A percentile compares a stretch with the other conserved stretches of the same genome.
Evolutionary conservation across 192 early-diverging fungal species (phyloP).

Genomic region (Jimgerdemannia flammicorona): DNA sequence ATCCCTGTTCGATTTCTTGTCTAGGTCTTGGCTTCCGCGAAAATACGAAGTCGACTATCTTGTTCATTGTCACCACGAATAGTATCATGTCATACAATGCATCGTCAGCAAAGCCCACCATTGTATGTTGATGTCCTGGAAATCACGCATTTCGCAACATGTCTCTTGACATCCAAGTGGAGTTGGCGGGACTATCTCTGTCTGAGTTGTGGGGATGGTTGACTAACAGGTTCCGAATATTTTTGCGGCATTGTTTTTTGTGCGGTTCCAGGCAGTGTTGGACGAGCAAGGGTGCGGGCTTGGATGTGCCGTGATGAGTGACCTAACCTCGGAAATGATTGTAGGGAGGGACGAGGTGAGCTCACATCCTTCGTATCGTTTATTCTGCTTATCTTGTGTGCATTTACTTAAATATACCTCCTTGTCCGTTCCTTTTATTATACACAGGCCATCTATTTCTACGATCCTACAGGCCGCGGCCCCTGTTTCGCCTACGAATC

Average conservation of each 20-base stretch:
- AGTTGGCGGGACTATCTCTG: background rate
- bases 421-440: conserved; percentile 1
- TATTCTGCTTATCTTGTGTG: conserved; percentile 1
- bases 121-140: conserved; percentile 4
- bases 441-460: conserved; percentile 78
- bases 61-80: conserved; percentile 69
- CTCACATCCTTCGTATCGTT: background rate
- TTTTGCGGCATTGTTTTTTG: background rate
- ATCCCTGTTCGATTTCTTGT: conserved; percentile 14
- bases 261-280: conserved; percentile 39
- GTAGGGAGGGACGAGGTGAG: conserved; percentile 78
- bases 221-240: too few relatives aligned
- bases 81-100: conserved; percentile 61
- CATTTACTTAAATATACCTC: background rate
- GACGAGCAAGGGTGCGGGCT: conserved; percentile 84
- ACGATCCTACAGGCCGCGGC: conserved; percentile 86
- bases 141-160: background rate
- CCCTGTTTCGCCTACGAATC: conserved; percentile 89
- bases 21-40: conserved; percentile 74
- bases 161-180: conserved; percentile 3
- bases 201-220: too few relatives aligned
- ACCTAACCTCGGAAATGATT: conserved; percentile 70
- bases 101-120: conserved; percentile 30
- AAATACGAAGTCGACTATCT: conserved; percentile 49
- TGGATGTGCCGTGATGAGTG: conserved; percentile 70